A percentile compares a stretch with the other conserved stretches of the same genome.
Evolutionary conservation across 768 basidiomycete genomes (phyloP).

Genomic region (Cubamyces sp.): DNA sequence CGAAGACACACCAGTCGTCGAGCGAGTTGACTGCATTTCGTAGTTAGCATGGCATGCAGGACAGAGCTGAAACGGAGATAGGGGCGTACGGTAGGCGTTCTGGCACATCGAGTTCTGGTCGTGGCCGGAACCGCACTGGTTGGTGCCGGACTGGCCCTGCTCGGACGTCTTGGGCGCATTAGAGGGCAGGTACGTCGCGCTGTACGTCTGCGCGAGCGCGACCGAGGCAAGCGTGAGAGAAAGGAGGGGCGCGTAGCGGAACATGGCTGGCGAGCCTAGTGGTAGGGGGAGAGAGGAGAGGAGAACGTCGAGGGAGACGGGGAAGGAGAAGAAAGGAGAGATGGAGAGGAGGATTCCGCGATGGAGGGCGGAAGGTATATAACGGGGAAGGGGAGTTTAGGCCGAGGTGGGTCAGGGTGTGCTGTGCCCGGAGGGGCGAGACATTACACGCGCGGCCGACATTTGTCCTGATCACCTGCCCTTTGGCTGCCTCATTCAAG

Average conservation of each 20-base stretch:
- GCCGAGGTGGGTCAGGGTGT: constrained; percentile 14
- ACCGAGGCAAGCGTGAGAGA: constrained; percentile 22
- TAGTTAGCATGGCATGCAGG: neutral
- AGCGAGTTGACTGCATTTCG: constrained; percentile 54
- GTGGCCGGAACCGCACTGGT: constrained; percentile 61
- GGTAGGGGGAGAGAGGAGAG: neutral
- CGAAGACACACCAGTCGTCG: constrained; percentile 60
- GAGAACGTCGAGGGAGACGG: neutral
- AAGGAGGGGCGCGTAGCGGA: constrained; percentile 16
- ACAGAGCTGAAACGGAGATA: neutral
- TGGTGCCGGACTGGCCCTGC: constrained; percentile 64
- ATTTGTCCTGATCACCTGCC: constrained; percentile 6
- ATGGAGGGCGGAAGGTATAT: neutral
- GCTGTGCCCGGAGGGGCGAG: neutral
- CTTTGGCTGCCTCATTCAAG: neutral
- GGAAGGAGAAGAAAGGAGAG: neutral
- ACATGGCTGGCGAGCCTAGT: constrained; percentile 5
- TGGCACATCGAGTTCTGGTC: constrained; percentile 69
- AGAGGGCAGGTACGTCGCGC: constrained; percentile 53
- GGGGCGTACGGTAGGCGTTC: constrained; percentile 58
- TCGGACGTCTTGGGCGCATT: constrained; percentile 53
- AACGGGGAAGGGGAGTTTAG: constrained; percentile 9
- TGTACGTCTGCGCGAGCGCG: constrained; percentile 42
- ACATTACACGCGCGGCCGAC: neutral
- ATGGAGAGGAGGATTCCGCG: neutral